Evolutionary conservation across 352 stramenopile species (phyloP).

Genomic region (Pelagophyceae sp.): DNA sequence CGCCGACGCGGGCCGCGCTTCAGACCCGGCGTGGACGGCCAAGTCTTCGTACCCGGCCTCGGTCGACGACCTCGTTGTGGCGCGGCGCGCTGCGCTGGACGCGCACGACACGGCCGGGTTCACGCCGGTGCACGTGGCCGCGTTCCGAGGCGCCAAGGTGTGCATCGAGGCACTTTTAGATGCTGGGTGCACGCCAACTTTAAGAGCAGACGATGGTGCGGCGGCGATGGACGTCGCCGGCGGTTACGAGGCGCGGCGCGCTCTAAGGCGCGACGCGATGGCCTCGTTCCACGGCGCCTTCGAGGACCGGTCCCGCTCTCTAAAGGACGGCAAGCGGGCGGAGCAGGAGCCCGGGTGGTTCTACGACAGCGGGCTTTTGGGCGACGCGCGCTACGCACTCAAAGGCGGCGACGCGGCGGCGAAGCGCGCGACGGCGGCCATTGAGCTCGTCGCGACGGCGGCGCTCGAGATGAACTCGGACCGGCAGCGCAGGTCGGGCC

Average conservation of each 20-base stretch:
- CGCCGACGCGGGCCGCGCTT: background rate
- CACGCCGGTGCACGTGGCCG: slow-evolving; percentile 4
- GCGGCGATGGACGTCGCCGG: background rate
- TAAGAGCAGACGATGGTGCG: slow-evolving; percentile 6
- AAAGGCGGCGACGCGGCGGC: background rate
- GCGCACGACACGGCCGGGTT: slow-evolving; percentile 12
- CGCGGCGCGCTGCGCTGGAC: background rate
- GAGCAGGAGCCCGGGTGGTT: background rate
- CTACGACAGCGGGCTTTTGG: too few relatives aligned
- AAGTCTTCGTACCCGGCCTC: background rate
- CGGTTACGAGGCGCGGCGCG: background rate
- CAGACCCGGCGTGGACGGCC: background rate
- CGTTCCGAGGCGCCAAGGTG: background rate
- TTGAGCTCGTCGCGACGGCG: background rate
- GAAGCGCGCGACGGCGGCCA: background rate
- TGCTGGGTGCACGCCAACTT: background rate
- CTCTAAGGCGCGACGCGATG: background rate
- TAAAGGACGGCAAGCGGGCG: background rate
- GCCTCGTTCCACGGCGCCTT: background rate
- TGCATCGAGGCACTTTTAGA: background rate
- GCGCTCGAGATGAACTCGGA: background rate
- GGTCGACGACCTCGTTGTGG: background rate
- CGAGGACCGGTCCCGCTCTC: too few relatives aligned
- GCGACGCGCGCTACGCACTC: background rate
- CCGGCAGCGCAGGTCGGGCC: background rate